Evolutionary conservation across 1,284 basidiomycete genomes (phyloP), one percentile per base, ranked within the genome.

Genomic region (Ceratobasidium sp.): DNA sequence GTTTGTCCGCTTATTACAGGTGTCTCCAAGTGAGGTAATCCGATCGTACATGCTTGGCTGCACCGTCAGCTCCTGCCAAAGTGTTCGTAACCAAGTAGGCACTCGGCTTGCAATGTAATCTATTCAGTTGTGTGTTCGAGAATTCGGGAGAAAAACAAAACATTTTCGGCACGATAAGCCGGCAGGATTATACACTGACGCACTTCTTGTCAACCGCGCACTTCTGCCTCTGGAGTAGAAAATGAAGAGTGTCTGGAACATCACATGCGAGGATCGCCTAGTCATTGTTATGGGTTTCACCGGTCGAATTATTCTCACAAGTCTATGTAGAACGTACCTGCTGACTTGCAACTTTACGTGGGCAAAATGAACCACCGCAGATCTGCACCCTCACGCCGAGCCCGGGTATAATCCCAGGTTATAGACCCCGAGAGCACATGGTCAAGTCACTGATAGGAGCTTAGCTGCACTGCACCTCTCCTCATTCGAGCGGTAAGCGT

Each of bases 1-100:
- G 43, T 46, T 19, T 39, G 11, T 29, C 56, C 34, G 56, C 56
- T 39, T 19, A n/a, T 37, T 39, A 19, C 31, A 31, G 31, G 22
- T 37, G 19, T 13, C 6, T n/a, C 19, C 16, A 59, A 37, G 56
- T 59, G 56, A 59, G 56, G 34, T 59, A 59, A 59, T 37, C 34
- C 16, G 27, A 31, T 27, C 22, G 31, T 27, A 31, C 4, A 13
- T 37, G 56, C 56, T 37, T 39, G 56, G n/a, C 56, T 19, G 16
- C 31, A 59, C 16, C 19, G 22, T 39, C 56, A 37, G 31, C 34
- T 9, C 31, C 13, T 59, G 34, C 22, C 56, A 31, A 31, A 59
- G 49, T 59, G 56, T 59, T 59, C 34, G 34, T 19, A n/a, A 34
- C 34, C 19, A 29, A 59, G 31, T 39, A 53, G 34, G 34, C 9